These are phyloP conservation scores for Poa pratensis DNA, from an alignment of 176 grass and related monocot species.

Conservation along the genomic window DNA sequence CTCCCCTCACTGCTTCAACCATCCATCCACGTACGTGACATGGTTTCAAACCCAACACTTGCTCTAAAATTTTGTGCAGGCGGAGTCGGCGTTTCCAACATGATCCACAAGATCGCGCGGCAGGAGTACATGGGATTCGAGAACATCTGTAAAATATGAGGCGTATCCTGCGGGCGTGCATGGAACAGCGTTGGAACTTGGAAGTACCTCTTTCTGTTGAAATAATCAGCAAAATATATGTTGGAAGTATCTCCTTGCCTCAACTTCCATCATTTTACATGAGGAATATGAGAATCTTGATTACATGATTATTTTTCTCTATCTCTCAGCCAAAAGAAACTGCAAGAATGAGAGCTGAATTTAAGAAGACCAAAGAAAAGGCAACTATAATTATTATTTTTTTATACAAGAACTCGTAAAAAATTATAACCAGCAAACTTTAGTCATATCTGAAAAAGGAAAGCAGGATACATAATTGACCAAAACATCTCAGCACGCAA, in stretches of 20 bases:
- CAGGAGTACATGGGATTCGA: slow-evolving; percentile 80
- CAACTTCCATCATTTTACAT: background rate
- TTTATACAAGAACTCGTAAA: no score
- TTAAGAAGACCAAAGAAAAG: no score
- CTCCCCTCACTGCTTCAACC: background rate
- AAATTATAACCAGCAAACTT: no score
- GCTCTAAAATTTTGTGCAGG: slow-evolving; percentile 38
- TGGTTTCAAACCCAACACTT: background rate
- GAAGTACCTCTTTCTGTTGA: no score
- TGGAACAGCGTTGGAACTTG: background rate
- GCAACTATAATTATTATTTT: no score
- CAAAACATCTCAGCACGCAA: no score
- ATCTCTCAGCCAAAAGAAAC: background rate
- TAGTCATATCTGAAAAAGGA: no score
- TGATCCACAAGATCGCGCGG: slow-evolving; percentile 48
- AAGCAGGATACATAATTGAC: no score
- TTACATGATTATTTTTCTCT: background rate
- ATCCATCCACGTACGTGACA: background rate
- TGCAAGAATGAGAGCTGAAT: background rate
- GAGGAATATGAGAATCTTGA: background rate
- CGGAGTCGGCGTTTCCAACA: slow-evolving; percentile 64
- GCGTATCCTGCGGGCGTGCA: background rate
- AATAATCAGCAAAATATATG: background rate
- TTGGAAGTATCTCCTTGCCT: no score
- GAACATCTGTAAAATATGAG: slow-evolving; percentile 53